A percentile compares a stretch with the other conserved stretches of the same genome.
phyloP scores from a whole-genome alignment of 2,329 filamentous ascomycete genomes.

The Sarocladium brachiariae region DNA sequence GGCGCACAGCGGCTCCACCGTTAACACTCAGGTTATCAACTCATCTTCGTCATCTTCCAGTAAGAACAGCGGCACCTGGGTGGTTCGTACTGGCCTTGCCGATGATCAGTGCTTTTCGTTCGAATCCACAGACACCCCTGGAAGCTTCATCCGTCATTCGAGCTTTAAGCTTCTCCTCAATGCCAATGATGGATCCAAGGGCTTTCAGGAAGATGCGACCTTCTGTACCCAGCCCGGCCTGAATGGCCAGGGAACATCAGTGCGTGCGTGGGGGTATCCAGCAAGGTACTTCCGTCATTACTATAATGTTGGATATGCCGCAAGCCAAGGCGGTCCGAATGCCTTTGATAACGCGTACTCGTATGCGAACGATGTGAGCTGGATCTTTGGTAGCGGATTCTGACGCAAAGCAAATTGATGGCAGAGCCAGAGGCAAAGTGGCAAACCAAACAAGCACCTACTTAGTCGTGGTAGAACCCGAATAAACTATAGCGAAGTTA shows the following conservation, averaged over 20 bases:
- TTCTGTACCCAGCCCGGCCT: constrained; percentile 51
- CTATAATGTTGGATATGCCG: constrained; percentile 31
- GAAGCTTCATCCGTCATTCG: constrained; percentile 51
- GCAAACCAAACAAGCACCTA: too few relatives aligned
- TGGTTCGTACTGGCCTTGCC: constrained; percentile 45
- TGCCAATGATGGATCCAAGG: constrained; percentile 47
- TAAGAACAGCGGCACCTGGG: constrained; percentile 47
- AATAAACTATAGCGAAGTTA: too few relatives aligned
- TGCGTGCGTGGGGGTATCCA: constrained; percentile 52
- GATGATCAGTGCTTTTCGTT: constrained; percentile 54
- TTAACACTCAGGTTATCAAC: constrained; percentile 49
- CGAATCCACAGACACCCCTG: constrained; percentile 50
- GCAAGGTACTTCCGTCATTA: constrained; percentile 52
- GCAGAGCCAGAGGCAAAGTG: too few relatives aligned
- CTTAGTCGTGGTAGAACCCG: too few relatives aligned
- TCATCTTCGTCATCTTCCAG: constrained; percentile 42
- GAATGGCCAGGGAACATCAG: constrained; percentile 41
- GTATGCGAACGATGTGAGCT: constrained; percentile 51
- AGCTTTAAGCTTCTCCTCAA: constrained; percentile 43
- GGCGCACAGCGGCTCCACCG: constrained; percentile 40
- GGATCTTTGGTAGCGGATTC: constrained; percentile 24
- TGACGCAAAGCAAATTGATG: neutral
- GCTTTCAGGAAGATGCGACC: constrained; percentile 54
- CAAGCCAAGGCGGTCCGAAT: constrained; percentile 48
- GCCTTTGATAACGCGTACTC: constrained; percentile 39